phyloP scores from a whole-genome alignment of 2,329 filamentous ascomycete genomes.

The Claviceps sorghi region DNA sequence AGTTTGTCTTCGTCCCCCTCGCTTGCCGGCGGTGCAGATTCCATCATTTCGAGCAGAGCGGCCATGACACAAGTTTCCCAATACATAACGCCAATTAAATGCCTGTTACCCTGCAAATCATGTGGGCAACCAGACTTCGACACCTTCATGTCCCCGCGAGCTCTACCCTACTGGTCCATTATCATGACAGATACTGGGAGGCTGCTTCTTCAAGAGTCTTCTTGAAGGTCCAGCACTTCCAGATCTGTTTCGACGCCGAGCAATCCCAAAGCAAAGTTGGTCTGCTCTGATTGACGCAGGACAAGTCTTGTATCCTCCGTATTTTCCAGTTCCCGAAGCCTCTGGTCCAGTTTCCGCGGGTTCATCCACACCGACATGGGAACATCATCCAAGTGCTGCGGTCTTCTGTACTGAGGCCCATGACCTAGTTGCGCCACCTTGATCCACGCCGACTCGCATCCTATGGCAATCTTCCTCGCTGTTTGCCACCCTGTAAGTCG shows the following conservation, averaged over 20 bases:
- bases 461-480: constrained; percentile 63
- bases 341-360: constrained; percentile 35
- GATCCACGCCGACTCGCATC: constrained; percentile 74
- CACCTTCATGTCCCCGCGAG: not conserved
- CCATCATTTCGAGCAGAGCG: not conserved
- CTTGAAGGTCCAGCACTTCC: constrained; percentile 42
- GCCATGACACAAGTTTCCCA: not conserved
- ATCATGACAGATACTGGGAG: not conserved
- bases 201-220: constrained; percentile 13
- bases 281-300: constrained; percentile 45
- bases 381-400: constrained; percentile 21
- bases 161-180: no score
- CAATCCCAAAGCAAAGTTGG: constrained; percentile 66
- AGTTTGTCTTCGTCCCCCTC: not conserved
- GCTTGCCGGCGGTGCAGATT: not conserved
- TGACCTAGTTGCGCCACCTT: constrained; percentile 57
- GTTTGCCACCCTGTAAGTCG: constrained; percentile 79
- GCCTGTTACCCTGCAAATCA: not conserved
- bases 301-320: constrained; percentile 35
- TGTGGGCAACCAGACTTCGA: not conserved
- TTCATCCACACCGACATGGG: constrained; percentile 32
- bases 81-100: not conserved
- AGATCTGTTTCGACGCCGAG: constrained; percentile 67
- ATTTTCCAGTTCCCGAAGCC: constrained; percentile 32
- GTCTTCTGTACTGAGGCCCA: constrained; percentile 58